Conservation (phyloP, 2,329 filamentous ascomycete species). For the Phyllosticta citriasiana region DNA sequence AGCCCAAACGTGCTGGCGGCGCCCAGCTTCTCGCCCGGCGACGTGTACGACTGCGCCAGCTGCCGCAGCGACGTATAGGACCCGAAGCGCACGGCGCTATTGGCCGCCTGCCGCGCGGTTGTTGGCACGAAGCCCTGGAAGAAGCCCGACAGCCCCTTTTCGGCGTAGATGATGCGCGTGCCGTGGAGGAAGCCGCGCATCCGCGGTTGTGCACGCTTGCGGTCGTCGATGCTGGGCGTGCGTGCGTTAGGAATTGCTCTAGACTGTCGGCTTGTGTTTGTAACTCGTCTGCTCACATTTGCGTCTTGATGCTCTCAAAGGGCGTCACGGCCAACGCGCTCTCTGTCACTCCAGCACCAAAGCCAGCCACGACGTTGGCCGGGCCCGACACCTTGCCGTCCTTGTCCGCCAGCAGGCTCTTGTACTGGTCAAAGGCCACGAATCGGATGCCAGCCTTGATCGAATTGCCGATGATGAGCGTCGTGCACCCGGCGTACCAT, state of each 20-base stretch:
- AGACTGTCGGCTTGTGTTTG: too few species aligned
- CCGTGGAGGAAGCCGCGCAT: constrained; percentile 91
- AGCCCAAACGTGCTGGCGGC: constrained; percentile 81
- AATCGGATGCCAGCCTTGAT: constrained; percentile 94
- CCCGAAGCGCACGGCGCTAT: constrained; percentile 83
- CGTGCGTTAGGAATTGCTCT: background rate
- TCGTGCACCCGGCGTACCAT: constrained; percentile 98
- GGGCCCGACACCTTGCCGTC: constrained; percentile 85
- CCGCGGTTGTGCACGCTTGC: constrained; percentile 73
- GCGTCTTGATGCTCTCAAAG: constrained; percentile 97
- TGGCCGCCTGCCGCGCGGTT: constrained; percentile 87
- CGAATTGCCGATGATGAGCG: constrained; percentile 91
- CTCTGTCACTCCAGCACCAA: constrained; percentile 90
- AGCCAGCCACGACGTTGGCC: constrained; percentile 82
- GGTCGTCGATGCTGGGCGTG: constrained; percentile 70
- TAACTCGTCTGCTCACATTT: constrained; percentile 42
- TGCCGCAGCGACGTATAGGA: constrained; percentile 87
- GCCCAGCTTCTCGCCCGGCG: constrained; percentile 90
- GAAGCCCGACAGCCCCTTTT: constrained; percentile 83
- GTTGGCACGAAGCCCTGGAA: constrained; percentile 96
- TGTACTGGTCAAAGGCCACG: constrained; percentile 94
- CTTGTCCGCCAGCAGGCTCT: constrained; percentile 67
- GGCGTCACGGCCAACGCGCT: constrained; percentile 89
- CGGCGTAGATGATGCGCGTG: constrained; percentile 73
- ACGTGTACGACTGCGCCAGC: constrained; percentile 80